These are phyloP conservation scores for Massariosphaeria phaeospora DNA, from an alignment of 495 filamentous ascomycete species.

Conservation along the genomic window DNA sequence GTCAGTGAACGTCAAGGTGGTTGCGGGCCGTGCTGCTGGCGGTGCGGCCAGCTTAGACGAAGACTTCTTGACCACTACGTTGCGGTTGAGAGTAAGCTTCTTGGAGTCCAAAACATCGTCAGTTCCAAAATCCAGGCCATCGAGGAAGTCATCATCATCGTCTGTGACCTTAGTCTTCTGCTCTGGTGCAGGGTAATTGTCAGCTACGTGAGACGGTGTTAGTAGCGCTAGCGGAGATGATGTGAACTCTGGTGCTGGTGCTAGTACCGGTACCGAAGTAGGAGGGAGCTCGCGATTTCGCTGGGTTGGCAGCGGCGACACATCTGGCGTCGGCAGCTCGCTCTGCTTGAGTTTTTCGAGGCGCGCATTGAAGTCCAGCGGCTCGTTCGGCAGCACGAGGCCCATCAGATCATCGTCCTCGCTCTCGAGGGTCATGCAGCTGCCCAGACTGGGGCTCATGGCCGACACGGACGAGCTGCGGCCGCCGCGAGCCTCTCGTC, in stretches of 20 bases:
- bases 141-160: constrained; percentile 76
- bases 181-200: constrained; percentile 17
- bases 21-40: constrained; percentile 61
- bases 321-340: constrained; percentile 30
- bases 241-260: neutral
- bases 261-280: constrained; percentile 24
- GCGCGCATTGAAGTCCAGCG: constrained; percentile 70
- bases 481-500: constrained; percentile 67
- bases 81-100: constrained; percentile 85
- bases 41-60: constrained; percentile 40
- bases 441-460: constrained; percentile 85
- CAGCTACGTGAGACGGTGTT: neutral
- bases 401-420: constrained; percentile 89
- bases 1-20: constrained; percentile 85
- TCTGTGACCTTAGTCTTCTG: constrained; percentile 37
- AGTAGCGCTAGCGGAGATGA: constrained; percentile 1
- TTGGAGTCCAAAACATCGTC: constrained; percentile 72
- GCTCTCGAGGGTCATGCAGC: constrained; percentile 85
- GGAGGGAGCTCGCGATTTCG: constrained; percentile 22
- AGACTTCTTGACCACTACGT: constrained; percentile 83
- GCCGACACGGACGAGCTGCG: constrained; percentile 82
- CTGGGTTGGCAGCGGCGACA: constrained; percentile 20
- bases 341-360: constrained; percentile 57
- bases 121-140: constrained; percentile 80
- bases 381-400: constrained; percentile 74